These are phyloP conservation scores for Hypoxylon sp. DNA, from an alignment of 2,329 filamentous ascomycete species.

Conservation along the genomic window DNA sequence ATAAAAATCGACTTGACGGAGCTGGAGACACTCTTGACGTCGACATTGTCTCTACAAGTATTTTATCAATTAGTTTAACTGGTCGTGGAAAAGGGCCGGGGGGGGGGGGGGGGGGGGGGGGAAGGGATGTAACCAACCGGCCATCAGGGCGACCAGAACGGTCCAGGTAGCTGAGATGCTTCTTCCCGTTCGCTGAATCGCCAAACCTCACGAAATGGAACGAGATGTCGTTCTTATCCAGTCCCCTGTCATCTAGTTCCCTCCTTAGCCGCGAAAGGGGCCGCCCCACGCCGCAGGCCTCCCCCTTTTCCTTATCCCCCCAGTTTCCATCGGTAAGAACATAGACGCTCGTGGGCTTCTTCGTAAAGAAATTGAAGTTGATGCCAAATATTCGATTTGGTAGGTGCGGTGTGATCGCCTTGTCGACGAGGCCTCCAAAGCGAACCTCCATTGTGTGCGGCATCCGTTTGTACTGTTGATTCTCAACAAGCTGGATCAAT, in stretches of 20 bases:
- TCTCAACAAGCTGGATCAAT: conserved; percentile 17
- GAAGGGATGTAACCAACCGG: conserved; percentile 10
- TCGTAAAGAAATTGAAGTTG: conserved; percentile 27
- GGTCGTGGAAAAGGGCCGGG: neutral
- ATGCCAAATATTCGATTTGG: conserved; percentile 28
- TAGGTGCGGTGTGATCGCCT: conserved; percentile 31
- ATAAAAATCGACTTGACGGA: conserved; percentile 28
- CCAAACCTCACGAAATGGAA: conserved; percentile 39
- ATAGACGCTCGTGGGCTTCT: conserved; percentile 36
- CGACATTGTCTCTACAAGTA: conserved; percentile 32
- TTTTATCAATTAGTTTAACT: neutral
- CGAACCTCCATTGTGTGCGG: conserved; percentile 35
- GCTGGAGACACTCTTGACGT: conserved; percentile 38
- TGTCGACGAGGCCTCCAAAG: conserved; percentile 28
- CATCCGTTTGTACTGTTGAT: conserved; percentile 17
- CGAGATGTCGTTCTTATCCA: conserved; percentile 34
- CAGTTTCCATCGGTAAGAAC: conserved; percentile 42
- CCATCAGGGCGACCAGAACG: conserved; percentile 3
- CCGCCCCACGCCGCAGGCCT: conserved; percentile 34
- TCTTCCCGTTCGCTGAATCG: conserved; percentile 20
- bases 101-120: neutral
- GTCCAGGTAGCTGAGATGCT: conserved; percentile 30
- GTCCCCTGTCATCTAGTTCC: conserved; percentile 7
- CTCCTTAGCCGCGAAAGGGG: conserved; percentile 28
- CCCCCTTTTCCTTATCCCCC: conserved; percentile 11